Evolutionary conservation across 148 eudicot species (phyloP).

Genomic region (Pharnaceum exiguum): DNA sequence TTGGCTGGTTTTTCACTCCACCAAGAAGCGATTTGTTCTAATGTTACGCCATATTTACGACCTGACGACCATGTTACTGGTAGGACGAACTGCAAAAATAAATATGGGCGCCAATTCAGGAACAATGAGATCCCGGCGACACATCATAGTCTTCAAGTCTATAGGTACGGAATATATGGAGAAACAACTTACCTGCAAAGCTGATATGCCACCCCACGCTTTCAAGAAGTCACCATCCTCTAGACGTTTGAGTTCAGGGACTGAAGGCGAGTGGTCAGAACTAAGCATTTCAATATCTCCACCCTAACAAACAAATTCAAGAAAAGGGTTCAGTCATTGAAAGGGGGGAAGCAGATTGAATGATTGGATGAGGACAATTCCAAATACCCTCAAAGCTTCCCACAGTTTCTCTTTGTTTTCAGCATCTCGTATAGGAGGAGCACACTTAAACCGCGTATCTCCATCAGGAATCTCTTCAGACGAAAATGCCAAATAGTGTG

Average conservation of each 20-base stretch:
- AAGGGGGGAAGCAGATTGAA: background rate
- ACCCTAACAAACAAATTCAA: slow-evolving; percentile 39
- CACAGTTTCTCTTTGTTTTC: slow-evolving; percentile 73
- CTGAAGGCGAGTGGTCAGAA: slow-evolving; percentile 94
- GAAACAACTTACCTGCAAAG: slow-evolving; percentile 67
- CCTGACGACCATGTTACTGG: slow-evolving; percentile 94
- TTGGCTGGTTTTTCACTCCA: slow-evolving; percentile 97
- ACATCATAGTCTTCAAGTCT: too few relatives aligned
- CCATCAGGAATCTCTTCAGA: slow-evolving; percentile 91
- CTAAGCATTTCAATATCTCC: slow-evolving; percentile 91
- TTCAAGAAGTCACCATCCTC: slow-evolving; percentile 79
- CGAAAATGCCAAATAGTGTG: slow-evolving; percentile 91
- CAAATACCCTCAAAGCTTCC: slow-evolving; percentile 77
- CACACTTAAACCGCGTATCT: slow-evolving; percentile 90
- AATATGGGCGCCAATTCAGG: background rate
- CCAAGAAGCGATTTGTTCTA: slow-evolving; percentile 78
- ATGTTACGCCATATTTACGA: slow-evolving; percentile 61
- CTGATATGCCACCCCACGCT: slow-evolving; percentile 98
- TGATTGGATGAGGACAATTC: background rate
- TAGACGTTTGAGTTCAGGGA: slow-evolving; percentile 70
- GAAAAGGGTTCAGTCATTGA: background rate
- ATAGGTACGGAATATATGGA: too few relatives aligned
- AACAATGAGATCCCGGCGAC: background rate
- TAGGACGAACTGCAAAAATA: slow-evolving; percentile 65
- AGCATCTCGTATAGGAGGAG: slow-evolving; percentile 90